Base-by-base conservation (phyloP, 176 grass and related monocot species). In the Otatea glauca region DNA sequence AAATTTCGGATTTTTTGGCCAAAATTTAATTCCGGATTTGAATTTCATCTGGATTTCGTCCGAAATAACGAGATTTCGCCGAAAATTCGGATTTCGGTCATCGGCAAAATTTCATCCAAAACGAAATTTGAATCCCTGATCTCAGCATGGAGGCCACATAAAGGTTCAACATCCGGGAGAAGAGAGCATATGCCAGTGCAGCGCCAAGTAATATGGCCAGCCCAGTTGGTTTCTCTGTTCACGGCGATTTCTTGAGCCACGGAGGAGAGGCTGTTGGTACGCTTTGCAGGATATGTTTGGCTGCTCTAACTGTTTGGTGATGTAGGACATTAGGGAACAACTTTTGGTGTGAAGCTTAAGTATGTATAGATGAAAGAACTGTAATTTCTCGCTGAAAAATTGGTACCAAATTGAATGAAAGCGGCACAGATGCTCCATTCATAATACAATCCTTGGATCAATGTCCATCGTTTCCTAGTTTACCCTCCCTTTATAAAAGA, bases 131-230 rank as follows among this genome's bases (percentile, higher is more conserved):
- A n/a, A n/a, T n/a, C n/a, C n/a, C n/a, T n/a, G 7, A 66, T 88
- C 32, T 89, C 90, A 0, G 87, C 91, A 0, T 92, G 91, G 91
- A 85, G 75, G 34, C 68, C 78, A 60, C 51, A 27, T n/a, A 35
- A 34, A 79, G 61, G 77, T 10, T 32, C 76, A 78, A 21, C 42
- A 24, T 79, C 61, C 37, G 43, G 43, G 61, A 79, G 9, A 43
- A 66, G 61, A 32, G 61, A 79, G 43, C 61, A 37, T 66, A 50
- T 50, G 61, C 14, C 13, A 34, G 15, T 6, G 13, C 16, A 24
- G 9, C 37, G 0, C 39, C 63, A 69, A 77, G 68, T 77, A 45
- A 68, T 24, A 67, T 45, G 37, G 38, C 74, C 20, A 68, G 16
- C 39, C 10, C 51, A 44, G 64, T 85, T 78, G 38, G 48, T 18